These are phyloP conservation scores for Trichosporon coremiiforme DNA, from an alignment of 1,284 basidiomycete species.

Conservation along the genomic window DNA sequence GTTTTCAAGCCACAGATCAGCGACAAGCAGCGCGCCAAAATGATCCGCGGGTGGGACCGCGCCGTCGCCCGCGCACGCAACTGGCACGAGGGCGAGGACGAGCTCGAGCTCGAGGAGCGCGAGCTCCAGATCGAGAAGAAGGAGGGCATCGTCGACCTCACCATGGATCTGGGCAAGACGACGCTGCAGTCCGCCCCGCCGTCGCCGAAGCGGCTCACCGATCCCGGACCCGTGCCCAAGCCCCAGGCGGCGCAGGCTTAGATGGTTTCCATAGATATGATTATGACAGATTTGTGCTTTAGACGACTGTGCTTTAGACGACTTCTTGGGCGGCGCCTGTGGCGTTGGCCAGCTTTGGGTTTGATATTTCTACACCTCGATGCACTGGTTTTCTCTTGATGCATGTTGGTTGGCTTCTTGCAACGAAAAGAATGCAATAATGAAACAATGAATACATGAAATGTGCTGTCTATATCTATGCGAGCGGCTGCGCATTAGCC, in stretches of 20 bases:
- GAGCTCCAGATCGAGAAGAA: conserved; percentile 29
- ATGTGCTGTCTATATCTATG: conserved; percentile 21
- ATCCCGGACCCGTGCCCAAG: not conserved
- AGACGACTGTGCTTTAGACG: not conserved
- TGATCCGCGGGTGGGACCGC: conserved; percentile 76
- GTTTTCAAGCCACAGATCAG: conserved; percentile 68
- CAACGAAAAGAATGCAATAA: not conserved
- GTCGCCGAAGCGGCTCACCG: not conserved
- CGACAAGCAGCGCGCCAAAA: conserved; percentile 64
- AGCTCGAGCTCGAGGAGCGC: conserved; percentile 29
- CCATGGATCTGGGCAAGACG: conserved; percentile 2
- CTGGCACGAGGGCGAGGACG: conserved; percentile 61
- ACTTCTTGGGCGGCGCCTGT: too few species aligned
- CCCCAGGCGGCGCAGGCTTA: not conserved
- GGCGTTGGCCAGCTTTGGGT: too few species aligned
- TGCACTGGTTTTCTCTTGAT: not conserved
- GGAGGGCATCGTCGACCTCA: conserved; percentile 27
- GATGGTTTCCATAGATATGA: not conserved
- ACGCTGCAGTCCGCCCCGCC: not conserved
- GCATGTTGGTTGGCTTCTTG: not conserved
- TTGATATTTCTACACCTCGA: not conserved
- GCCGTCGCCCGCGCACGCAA: conserved; percentile 77
- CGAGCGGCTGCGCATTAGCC: conserved; percentile 51
- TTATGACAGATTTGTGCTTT: not conserved
- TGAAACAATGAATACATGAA: conserved; percentile 8